These are phyloP conservation scores for Leccinum boreale DNA, from an alignment of 768 basidiomycete species.

Conservation along the genomic window DNA sequence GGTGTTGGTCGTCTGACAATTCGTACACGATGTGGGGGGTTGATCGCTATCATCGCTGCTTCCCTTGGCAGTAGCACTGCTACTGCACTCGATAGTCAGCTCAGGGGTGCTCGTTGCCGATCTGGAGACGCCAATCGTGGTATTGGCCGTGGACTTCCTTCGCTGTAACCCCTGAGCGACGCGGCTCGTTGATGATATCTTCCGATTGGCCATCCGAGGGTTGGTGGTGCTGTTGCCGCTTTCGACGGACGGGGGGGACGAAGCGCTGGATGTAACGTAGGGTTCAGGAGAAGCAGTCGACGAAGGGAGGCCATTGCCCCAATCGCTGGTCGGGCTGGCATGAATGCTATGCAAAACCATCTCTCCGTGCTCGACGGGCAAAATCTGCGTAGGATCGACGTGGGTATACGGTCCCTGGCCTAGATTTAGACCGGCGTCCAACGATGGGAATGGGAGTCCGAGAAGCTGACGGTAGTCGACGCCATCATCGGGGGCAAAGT, in stretches of 20 bases:
- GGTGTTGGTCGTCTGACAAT: slow-evolving; percentile 94
- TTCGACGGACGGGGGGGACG: slow-evolving; percentile 70
- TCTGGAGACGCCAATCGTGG: slow-evolving; percentile 34
- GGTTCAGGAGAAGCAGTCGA: slow-evolving; percentile 75
- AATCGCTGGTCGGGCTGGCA: slow-evolving; percentile 80
- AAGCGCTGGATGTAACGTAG: slow-evolving; percentile 63
- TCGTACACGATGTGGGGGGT: slow-evolving; percentile 83
- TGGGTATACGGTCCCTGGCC: slow-evolving; percentile 62
- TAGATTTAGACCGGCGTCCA: slow-evolving; percentile 41
- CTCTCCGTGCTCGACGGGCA: slow-evolving; percentile 42
- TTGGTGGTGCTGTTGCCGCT: slow-evolving; percentile 34
- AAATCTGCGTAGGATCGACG: slow-evolving; percentile 91
- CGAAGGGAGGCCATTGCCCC: slow-evolving; percentile 71
- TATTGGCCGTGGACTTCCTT: slow-evolving; percentile 42
- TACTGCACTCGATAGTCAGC: slow-evolving; percentile 33
- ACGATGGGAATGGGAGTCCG: slow-evolving; percentile 57
- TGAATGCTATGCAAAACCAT: slow-evolving; percentile 53
- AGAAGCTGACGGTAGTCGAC: slow-evolving; percentile 65
- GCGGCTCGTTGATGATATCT: slow-evolving; percentile 65
- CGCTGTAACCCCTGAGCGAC: slow-evolving; percentile 52
- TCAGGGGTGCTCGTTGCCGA: slow-evolving; percentile 72
- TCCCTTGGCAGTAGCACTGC: slow-evolving; percentile 34
- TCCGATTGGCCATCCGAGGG: slow-evolving; percentile 41
- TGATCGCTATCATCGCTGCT: slow-evolving; percentile 65
- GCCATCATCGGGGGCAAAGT: slow-evolving; percentile 52